phyloP scores from a whole-genome alignment of 1,139 yeast genomes.

The Saccharomyces hybrid region DNA sequence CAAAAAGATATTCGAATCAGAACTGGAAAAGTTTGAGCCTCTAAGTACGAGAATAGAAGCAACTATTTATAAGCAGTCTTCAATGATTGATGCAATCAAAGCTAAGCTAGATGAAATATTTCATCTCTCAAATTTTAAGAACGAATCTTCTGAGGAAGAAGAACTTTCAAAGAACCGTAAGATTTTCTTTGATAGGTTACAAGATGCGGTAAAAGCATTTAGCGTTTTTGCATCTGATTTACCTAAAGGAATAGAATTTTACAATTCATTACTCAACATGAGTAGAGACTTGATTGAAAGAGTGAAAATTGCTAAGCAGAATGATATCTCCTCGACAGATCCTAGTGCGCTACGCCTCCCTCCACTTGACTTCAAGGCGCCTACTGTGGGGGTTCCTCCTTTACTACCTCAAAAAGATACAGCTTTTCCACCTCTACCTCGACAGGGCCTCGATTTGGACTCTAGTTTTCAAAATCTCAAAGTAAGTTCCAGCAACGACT shows the following conservation, averaged over 20 bases:
- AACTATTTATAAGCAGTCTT: constrained; percentile 56
- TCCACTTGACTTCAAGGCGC: background rate
- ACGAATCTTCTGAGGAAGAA: constrained; percentile 33
- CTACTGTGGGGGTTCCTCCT: constrained; percentile 5
- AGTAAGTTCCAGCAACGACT: background rate
- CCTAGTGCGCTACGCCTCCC: constrained; percentile 3
- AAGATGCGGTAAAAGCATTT: constrained; percentile 48
- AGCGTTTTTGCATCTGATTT: constrained; percentile 51
- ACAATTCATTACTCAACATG: constrained; percentile 45
- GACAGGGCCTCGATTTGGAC: background rate
- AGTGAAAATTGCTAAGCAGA: constrained; percentile 33
- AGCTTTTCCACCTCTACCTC: constrained; percentile 1
- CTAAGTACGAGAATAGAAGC: constrained; percentile 61
- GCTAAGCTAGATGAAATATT: constrained; percentile 50
- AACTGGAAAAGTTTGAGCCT: constrained; percentile 69
- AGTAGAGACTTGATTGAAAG: constrained; percentile 33
- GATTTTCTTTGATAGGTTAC: constrained; percentile 40
- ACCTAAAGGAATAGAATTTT: constrained; percentile 55
- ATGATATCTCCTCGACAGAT: background rate
- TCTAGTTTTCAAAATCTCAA: background rate
- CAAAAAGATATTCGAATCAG: constrained; percentile 60
- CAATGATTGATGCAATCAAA: constrained; percentile 50
- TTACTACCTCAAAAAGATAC: constrained; percentile 8
- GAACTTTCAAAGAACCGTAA: constrained; percentile 36
- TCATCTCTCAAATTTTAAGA: constrained; percentile 36